A percentile compares a stretch with the other conserved stretches of the same genome.
Evolutionary conservation across 1,284 basidiomycete genomes (phyloP).

Genomic region (Microbotryomycetes sp.): DNA sequence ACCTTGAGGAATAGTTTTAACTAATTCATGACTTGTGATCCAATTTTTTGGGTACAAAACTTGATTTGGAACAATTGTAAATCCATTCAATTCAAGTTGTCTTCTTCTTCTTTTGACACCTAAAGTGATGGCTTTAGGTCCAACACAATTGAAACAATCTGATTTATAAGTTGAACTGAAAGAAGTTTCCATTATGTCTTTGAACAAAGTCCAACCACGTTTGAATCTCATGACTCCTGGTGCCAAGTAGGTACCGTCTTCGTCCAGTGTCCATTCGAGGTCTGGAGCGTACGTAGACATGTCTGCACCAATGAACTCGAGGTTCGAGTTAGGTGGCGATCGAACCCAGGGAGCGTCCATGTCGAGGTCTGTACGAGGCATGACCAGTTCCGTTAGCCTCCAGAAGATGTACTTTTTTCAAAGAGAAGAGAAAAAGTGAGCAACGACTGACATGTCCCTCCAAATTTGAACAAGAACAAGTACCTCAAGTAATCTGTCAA

Average conservation of each 20-base stretch:
- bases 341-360: constrained; percentile 28
- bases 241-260: constrained; percentile 29
- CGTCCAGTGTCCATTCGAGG: constrained; percentile 31
- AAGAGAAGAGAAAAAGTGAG: neutral
- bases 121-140: constrained; percentile 24
- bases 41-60: constrained; percentile 26
- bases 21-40: constrained; percentile 26
- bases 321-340: constrained; percentile 20
- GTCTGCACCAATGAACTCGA: constrained; percentile 30
- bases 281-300: constrained; percentile 20
- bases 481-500: constrained; percentile 29
- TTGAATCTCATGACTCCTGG: constrained; percentile 27
- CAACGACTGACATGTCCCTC: constrained; percentile 22
- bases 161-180: constrained; percentile 24
- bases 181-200: constrained; percentile 23
- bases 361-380: constrained; percentile 17
- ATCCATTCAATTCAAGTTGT: constrained; percentile 24
- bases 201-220: constrained; percentile 28
- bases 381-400: neutral
- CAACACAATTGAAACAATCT: constrained; percentile 29
- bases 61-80: constrained; percentile 21
- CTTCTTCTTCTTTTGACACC: constrained; percentile 12
- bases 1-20: constrained; percentile 6
- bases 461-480: constrained; percentile 28
- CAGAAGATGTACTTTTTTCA: neutral